Evolutionary conservation across 2,329 filamentous ascomycete species (phyloP).

Genomic region (Nannizziopsis arthrosporioides): DNA sequence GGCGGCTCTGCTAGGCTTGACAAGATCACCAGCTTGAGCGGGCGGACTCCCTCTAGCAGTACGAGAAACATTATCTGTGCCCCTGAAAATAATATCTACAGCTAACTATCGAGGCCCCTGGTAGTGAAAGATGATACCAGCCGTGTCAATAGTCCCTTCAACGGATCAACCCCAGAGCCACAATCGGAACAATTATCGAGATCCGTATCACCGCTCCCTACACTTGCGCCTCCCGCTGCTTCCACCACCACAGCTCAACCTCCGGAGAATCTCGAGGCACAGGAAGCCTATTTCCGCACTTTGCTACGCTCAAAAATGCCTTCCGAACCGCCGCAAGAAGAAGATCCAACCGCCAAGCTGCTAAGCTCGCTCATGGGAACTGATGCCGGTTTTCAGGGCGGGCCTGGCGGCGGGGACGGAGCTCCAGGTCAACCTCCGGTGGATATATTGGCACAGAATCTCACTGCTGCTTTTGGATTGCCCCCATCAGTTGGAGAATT

Average conservation of each 20-base stretch:
- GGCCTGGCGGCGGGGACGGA: constrained; percentile 14
- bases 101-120: not conserved
- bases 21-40: constrained; percentile 51
- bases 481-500: constrained; percentile 31
- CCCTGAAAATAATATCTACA: not conserved
- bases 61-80: not conserved
- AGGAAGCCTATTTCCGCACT: constrained; percentile 35
- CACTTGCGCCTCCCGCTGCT: not conserved
- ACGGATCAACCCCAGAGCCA: constrained; percentile 10
- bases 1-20: constrained; percentile 49
- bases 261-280: constrained; percentile 27
- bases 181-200: constrained; percentile 14
- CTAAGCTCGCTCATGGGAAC: constrained; percentile 26
- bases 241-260: constrained; percentile 20
- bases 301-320: constrained; percentile 27
- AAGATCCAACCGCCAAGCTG: constrained; percentile 29
- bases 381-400: constrained; percentile 14
- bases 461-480: constrained; percentile 35
- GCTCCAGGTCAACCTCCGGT: constrained; percentile 12
- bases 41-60: constrained; percentile 32
- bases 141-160: constrained; percentile 8
- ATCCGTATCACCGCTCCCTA: constrained; percentile 9
- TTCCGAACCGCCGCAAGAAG: constrained; percentile 16
- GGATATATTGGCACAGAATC: constrained; percentile 21
- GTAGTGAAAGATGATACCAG: constrained; percentile 20